phyloP scores from a whole-genome alignment of 768 basidiomycete species.

The Phanerodontia chrysosporium region DNA sequence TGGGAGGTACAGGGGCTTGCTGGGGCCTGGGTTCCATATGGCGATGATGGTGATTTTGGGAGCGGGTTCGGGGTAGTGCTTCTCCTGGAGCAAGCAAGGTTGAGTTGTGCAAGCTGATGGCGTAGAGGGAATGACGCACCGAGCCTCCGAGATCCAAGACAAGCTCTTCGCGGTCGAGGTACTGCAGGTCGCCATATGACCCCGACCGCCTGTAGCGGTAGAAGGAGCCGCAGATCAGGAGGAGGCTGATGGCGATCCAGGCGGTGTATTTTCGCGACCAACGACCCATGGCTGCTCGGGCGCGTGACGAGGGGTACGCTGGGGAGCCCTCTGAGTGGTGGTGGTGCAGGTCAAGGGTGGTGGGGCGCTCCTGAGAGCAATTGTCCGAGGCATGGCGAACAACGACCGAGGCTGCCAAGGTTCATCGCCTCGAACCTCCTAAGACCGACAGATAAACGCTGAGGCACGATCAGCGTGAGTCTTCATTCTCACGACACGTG shows the following conservation, averaged over 20 bases:
- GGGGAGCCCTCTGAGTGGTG: not conserved
- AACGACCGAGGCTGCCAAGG: not conserved
- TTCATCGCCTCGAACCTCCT: not conserved
- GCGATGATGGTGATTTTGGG: constrained; percentile 3
- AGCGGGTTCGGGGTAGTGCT: not conserved
- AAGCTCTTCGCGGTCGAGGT: not conserved
- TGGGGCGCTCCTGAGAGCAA: not conserved
- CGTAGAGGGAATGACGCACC: not conserved
- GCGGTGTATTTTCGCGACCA: not conserved
- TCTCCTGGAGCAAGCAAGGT: not conserved
- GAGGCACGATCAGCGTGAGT: not conserved
- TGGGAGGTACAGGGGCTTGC: not conserved
- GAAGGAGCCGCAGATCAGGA: not conserved
- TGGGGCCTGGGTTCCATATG: constrained; percentile 2
- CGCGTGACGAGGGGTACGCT: no score
- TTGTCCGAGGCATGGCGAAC: not conserved
- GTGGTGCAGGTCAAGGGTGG: not conserved
- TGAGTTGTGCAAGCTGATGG: no score
- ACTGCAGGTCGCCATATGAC: not conserved
- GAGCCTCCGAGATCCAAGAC: not conserved
- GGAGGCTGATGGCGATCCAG: not conserved
- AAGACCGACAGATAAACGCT: not conserved
- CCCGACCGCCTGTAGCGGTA: not conserved
- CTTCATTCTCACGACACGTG: not conserved
- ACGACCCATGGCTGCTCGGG: not conserved